A percentile compares a stretch with the other conserved stretches of the same genome.
These are phyloP conservation scores for Tetrahymena thermophila DNA, from an alignment of 73 alveolate genomes.

Conservation along the genomic window DNA sequence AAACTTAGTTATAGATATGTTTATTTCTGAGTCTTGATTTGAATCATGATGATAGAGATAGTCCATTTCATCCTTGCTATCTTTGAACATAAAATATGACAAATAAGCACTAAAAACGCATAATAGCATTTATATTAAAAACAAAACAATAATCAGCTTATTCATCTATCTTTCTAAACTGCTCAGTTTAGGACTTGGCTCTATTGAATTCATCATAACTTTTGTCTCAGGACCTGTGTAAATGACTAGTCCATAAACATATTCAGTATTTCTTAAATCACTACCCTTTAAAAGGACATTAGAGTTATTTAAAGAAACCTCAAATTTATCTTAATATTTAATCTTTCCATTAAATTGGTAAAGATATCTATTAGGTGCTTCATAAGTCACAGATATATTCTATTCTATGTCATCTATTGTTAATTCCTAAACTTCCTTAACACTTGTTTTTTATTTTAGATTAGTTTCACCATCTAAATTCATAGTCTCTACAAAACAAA, in stretches of 20 bases:
- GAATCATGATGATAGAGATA: neutral
- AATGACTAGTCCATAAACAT: slow-evolving; percentile 55
- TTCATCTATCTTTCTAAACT: slow-evolving; percentile 51
- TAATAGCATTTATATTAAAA: slow-evolving; percentile 16
- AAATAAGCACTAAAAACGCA: slow-evolving; percentile 4
- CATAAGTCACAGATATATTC: slow-evolving; percentile 26
- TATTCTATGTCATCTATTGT: slow-evolving; percentile 21
- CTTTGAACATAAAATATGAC: neutral
- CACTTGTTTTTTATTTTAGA: slow-evolving; percentile 40
- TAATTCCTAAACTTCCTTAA: slow-evolving; percentile 40
- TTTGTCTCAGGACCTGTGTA: slow-evolving; percentile 64
- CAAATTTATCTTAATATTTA: neutral
- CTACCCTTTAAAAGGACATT: slow-evolving; percentile 55
- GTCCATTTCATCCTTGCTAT: neutral
- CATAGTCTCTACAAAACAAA: slow-evolving; percentile 80
- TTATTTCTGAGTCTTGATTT: neutral
- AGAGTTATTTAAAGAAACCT: slow-evolving; percentile 9
- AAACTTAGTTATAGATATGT: neutral
- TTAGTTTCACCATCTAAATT: slow-evolving; percentile 81
- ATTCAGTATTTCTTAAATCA: slow-evolving; percentile 51
- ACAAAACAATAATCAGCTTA: slow-evolving; percentile 9
- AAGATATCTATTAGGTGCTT: slow-evolving; percentile 24
- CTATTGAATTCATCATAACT: slow-evolving; percentile 59
- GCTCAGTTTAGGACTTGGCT: slow-evolving; percentile 51
- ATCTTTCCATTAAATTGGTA: slow-evolving; percentile 14